Evolutionary conservation across 495 filamentous ascomycete genomes (phyloP).

Genomic region (Glarea lozoyensis): DNA sequence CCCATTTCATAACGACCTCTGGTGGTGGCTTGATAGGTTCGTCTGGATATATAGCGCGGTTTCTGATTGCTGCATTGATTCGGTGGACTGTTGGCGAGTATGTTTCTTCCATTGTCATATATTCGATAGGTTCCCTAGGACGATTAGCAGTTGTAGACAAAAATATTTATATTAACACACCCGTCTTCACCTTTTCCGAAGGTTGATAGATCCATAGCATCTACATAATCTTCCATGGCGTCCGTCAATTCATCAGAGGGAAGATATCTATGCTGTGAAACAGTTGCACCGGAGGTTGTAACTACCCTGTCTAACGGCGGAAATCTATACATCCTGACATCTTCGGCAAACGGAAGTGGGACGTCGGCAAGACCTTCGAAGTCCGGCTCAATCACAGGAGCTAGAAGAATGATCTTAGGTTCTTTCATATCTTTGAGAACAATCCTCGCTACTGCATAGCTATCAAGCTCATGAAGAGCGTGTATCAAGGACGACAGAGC

Average conservation of each 20-base stretch:
- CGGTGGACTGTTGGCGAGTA: conserved; percentile 92
- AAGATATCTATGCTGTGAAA: conserved; percentile 80
- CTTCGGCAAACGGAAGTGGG: conserved; percentile 90
- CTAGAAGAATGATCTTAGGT: conserved; percentile 72
- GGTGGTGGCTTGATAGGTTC: conserved; percentile 57
- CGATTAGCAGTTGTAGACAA: conserved; percentile 22
- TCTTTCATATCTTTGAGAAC: conserved; percentile 72
- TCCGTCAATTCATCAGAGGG: conserved; percentile 63
- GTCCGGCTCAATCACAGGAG: conserved; percentile 69
- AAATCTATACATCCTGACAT: conserved; percentile 81
- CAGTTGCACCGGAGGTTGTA: conserved; percentile 77
- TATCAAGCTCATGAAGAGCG: conserved; percentile 75
- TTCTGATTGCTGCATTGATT: conserved; percentile 73
- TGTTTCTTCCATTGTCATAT: conserved; percentile 69
- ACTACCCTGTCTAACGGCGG: conserved; percentile 82
- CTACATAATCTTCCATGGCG: conserved; percentile 86
- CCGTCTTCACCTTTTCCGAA: conserved; percentile 56
- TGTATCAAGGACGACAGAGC: conserved; percentile 87
- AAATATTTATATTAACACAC: conserved; percentile 28
- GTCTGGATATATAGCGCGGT: conserved; percentile 67
- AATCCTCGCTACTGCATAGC: conserved; percentile 79
- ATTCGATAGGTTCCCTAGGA: conserved; percentile 56
- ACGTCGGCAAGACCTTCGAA: conserved; percentile 86
- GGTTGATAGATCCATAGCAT: conserved; percentile 79
- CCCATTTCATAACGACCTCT: conserved; percentile 63